A percentile compares a stretch with the other conserved stretches of the same genome.
phyloP scores from a whole-genome alignment of 495 filamentous ascomycete genomes.

The Chaetomium tenue region DNA sequence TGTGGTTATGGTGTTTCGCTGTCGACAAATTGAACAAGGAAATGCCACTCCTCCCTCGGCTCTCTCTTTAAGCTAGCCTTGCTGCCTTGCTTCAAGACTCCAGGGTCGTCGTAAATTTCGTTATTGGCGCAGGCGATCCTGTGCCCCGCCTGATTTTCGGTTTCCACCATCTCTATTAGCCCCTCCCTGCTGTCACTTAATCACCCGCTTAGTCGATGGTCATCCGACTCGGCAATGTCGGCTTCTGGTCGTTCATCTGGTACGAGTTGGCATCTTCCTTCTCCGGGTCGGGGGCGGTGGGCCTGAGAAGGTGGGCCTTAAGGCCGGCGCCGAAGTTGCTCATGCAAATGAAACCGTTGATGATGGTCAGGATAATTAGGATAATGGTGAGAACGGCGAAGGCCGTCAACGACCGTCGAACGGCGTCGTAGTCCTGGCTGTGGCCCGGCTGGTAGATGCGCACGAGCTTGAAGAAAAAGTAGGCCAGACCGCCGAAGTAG shows the following conservation, averaged over 20 bases:
- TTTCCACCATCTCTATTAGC: background rate
- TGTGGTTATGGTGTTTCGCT: background rate
- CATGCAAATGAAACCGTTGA: conserved; percentile 82
- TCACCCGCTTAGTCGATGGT: conserved; percentile 68
- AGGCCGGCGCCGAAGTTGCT: conserved; percentile 88
- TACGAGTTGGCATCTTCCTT: conserved; percentile 71
- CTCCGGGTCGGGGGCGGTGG: conserved; percentile 64
- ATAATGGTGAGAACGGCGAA: conserved; percentile 92
- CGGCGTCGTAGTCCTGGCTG: conserved; percentile 63
- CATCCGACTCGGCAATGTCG: conserved; percentile 71
- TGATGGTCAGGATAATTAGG: conserved; percentile 83
- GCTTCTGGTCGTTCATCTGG: conserved; percentile 57
- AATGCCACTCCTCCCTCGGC: background rate
- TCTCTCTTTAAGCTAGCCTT: background rate
- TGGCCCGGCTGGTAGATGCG: conserved; percentile 76
- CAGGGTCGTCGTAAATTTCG: conserved; percentile 25
- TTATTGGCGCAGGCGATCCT: conserved; percentile 1
- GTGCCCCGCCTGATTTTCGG: background rate
- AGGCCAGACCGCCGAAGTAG: conserved; percentile 86
- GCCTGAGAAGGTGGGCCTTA: conserved; percentile 75
- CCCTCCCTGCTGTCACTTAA: background rate
- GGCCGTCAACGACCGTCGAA: conserved; percentile 76
- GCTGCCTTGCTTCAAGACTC: conserved; percentile 1
- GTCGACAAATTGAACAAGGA: conserved; percentile 2
- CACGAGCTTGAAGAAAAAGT: conserved; percentile 97